Evolutionary conservation across 1,284 basidiomycete genomes (phyloP).

Genomic region (Gymnopus androsaceus): DNA sequence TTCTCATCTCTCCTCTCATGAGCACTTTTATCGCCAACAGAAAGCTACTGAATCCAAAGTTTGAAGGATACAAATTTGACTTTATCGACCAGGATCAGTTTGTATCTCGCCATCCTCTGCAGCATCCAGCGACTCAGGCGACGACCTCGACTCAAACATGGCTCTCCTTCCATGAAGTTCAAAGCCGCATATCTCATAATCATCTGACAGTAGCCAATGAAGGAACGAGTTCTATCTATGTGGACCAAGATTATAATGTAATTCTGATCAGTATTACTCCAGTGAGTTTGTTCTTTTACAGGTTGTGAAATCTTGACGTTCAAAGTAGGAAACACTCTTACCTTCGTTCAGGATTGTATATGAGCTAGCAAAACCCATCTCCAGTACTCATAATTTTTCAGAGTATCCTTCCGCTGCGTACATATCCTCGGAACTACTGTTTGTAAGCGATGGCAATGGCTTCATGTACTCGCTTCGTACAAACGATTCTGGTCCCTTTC

Average conservation of each 20-base stretch:
- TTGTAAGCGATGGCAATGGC: slow-evolving; percentile 76
- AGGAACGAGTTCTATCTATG: slow-evolving; percentile 59
- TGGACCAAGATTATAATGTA: slow-evolving; percentile 70
- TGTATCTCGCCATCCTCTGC: slow-evolving; percentile 52
- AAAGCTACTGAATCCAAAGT: slow-evolving; percentile 73
- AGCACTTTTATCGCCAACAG: slow-evolving; percentile 14
- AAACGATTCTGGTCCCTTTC: slow-evolving; percentile 37
- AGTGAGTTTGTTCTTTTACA: slow-evolving; percentile 43
- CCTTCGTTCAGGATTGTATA: slow-evolving; percentile 63
- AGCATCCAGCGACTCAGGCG: slow-evolving; percentile 58
- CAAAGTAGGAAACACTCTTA: slow-evolving; percentile 49
- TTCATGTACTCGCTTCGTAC: slow-evolving; percentile 60
- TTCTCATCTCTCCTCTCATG: slow-evolving; percentile 8
- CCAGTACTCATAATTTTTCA: slow-evolving; percentile 40
- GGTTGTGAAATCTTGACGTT: slow-evolving; percentile 19
- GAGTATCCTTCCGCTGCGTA: slow-evolving; percentile 82
- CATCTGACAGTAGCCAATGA: slow-evolving; percentile 63
- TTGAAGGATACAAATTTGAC: slow-evolving; percentile 81
- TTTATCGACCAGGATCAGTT: slow-evolving; percentile 56
- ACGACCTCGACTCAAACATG: slow-evolving; percentile 59
- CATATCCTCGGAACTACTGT: slow-evolving; percentile 50
- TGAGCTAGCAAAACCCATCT: slow-evolving; percentile 57
- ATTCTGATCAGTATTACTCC: slow-evolving; percentile 59
- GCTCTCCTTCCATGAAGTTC: slow-evolving; percentile 79
- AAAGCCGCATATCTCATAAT: slow-evolving; percentile 83